Base-by-base conservation (phyloP, 2,329 filamentous ascomycete genomes). In the Periconia digitata region DNA sequence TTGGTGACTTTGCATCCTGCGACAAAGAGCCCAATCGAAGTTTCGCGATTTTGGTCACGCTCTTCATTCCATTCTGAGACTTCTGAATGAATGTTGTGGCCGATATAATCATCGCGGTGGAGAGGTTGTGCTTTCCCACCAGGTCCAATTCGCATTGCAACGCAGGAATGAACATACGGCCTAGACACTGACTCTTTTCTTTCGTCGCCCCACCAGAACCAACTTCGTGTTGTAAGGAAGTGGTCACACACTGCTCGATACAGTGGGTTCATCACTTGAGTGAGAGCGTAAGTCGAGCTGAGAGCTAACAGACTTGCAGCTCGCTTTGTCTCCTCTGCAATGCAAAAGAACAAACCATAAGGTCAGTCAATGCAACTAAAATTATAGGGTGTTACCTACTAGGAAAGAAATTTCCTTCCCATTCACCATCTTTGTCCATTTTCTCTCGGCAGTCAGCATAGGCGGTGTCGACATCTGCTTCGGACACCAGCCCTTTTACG, bases 11-110 rank as follows among this genome's bases (percentile, higher is more conserved):
- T 53, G 41, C 62, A 70, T 6, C 58, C 70, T 0, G 64, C 71
- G 7, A 73, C 64, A 44, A 73, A 72, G 23, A 72, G 62, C 29
- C 67, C 64, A 34, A 67, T 47, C 37, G 58, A 58, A 4, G 55
- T 55, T 23, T 65, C 62, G 3, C 57, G 55, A 20, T 48, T 48
- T 2, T 48, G 46, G 16, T 68, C 64, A 8, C 57, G 55, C 8
- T 52, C 57, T 2, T 56, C 47, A 10, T 53, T 40, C 23, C 63
- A 51, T 16, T 52, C 41, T 7, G 44, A 29, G 2, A 47, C 39
- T 21, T 55, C 49, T 1, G 52, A 47, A 16, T 60, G 53, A 8
- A 59, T 44, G 8, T 50, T 56, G 45, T 69, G 62, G 43, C 63
- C 57, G 32, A 62, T 63, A 40, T 58, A 54, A 44, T 68, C 63